Percentiles rank a stretch among this genome's conserved stretches.
Conservation (phyloP, 331 rosid genomes). For the Acacia pycnantha region DNA sequence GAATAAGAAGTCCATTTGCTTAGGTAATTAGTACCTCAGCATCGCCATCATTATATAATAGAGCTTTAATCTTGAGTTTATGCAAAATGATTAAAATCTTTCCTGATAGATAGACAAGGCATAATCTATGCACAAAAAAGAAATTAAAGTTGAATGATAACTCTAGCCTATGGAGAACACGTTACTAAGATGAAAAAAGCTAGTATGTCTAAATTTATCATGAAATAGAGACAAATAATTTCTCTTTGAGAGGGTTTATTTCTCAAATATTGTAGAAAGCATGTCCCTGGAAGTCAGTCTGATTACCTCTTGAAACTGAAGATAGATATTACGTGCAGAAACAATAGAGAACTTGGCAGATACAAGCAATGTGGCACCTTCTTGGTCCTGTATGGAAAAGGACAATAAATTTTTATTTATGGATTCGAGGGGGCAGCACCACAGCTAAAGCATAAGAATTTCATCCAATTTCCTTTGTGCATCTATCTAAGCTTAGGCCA, state of each 20-base stretch:
- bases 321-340: conserved; percentile 80
- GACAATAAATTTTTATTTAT: background rate
- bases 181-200: background rate
- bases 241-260: background rate
- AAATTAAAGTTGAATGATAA: background rate
- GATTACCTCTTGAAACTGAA: conserved; percentile 84
- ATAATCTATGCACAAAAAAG: background rate
- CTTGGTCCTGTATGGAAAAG: conserved; percentile 66
- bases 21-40: background rate
- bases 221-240: background rate
- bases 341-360: conserved; percentile 77
- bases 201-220: background rate
- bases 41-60: background rate
- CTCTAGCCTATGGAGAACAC: background rate
- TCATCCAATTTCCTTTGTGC: conserved; percentile 1
- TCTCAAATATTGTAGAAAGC: conserved; percentile 24
- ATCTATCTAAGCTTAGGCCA: conserved; percentile 14
- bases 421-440: background rate
- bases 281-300: conserved; percentile 18
- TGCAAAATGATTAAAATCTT: background rate
- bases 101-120: background rate
- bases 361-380: conserved; percentile 88
- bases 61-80: background rate
- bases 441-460: conserved; percentile 13
- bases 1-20: background rate